These are phyloP conservation scores for Pythium insidiosum DNA, from an alignment of 352 stramenopile genomes.

Conservation along the genomic window DNA sequence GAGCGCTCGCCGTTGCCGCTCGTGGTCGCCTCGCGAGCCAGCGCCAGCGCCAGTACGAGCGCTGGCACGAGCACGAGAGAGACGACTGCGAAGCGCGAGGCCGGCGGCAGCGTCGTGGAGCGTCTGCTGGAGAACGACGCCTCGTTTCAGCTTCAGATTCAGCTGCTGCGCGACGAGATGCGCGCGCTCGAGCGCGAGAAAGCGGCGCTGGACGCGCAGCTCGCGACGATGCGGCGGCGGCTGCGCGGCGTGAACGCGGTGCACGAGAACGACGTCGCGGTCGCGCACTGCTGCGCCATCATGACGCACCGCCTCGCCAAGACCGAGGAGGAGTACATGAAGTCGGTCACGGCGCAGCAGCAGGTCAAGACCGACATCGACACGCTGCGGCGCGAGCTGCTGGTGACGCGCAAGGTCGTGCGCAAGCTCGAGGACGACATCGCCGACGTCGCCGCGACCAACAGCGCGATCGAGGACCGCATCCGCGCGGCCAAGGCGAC, in stretches of 20 bases:
- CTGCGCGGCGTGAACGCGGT: conserved; percentile 65
- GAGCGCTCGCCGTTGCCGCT: conserved; percentile 1
- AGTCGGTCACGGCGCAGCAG: conserved; percentile 54
- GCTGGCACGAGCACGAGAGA: too few species aligned
- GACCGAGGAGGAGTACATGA: conserved; percentile 75
- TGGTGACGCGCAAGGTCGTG: conserved; percentile 47
- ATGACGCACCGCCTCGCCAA: conserved; percentile 71
- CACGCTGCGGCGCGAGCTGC: conserved; percentile 39
- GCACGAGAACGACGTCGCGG: conserved; percentile 65
- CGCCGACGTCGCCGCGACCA: conserved; percentile 29
- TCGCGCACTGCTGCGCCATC: conserved; percentile 64
- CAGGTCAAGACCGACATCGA: conserved; percentile 57
- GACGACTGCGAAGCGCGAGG: too few species aligned
- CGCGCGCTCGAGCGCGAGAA: conserved; percentile 34
- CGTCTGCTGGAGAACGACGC: conserved; percentile 61
- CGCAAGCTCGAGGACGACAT: conserved; percentile 58
- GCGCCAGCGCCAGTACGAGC: too few species aligned
- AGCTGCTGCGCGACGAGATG: conserved; percentile 49
- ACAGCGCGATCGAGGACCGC: conserved; percentile 30
- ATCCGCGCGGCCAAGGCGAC: conserved; percentile 36
- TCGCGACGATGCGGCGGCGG: conserved; percentile 34
- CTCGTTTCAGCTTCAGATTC: conserved; percentile 51
- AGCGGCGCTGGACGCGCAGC: conserved; percentile 31
- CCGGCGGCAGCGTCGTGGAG: too few species aligned
- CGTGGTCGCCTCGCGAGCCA: too few species aligned